Evolutionary conservation across 257 asterid species (phyloP), one percentile per base, ranked within the genome.

Genomic region (Scutellaria barbata): DNA sequence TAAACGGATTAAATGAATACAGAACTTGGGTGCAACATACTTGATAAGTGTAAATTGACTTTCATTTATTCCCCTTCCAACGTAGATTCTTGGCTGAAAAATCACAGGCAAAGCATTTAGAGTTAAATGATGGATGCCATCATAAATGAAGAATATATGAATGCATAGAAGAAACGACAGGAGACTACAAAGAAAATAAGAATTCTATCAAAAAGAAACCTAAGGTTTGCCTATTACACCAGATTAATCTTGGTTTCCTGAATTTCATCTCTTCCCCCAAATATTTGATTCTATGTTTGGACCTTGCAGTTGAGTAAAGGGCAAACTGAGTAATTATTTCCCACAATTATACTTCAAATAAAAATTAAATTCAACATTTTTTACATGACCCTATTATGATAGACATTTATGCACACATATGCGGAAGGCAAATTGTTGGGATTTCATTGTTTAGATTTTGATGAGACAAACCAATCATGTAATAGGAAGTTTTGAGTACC

Each of bases 51-150:
- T 78, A 71, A 85, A 82, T 67, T 90, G 95, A 77, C 96, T 90
- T 79, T 90, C 96, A 53, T 90, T 95, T 95, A 90, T 90, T 79
- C 96, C 96, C 76, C 96, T 86, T 55, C 96, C 96, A 14, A 90
- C 91, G 20, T 88, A 90, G 79, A 88, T 85, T 65, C 95, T 83
- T 13, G 95, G 95, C 96, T 90, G 92, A 79, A 85, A 73, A 83
- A 55, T 66, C 51, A 40, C 9, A 39, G 58, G 70, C 60, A 47
- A 77, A 65, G 48, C 30, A 30, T 75, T 71, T 60, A 67, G 72
- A 45, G 66, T 68, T 60, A 25, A 59, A 37, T 63, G 64, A 66
- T n/a, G n/a, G n/a, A n/a, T 47, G 80, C 41, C 54, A 30, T 57
- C 55, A 35, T 58, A 73, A 64, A 70, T 62, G 62, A 54, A 80